These are phyloP conservation scores for Coelastrella sp. DNA, from an alignment of 139 green algal genomes.

Conservation along the genomic window DNA sequence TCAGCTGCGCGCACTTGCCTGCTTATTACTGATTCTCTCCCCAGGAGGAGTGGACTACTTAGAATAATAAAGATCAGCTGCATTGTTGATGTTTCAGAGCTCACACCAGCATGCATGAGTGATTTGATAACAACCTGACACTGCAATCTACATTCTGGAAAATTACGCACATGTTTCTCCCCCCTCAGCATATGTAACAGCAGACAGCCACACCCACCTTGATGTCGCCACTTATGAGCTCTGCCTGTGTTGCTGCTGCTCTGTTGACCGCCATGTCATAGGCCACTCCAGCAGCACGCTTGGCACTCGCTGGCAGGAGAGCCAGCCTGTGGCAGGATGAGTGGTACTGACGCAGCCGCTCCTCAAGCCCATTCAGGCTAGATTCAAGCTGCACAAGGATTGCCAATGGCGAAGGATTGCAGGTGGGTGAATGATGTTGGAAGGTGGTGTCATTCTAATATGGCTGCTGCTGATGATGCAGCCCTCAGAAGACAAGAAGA, in stretches of 20 bases:
- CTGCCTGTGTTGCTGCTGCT: conserved; percentile 48
- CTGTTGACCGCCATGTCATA: conserved; percentile 83
- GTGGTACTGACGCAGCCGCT: conserved; percentile 74
- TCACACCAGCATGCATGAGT: too few relatives aligned
- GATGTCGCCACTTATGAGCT: conserved; percentile 84
- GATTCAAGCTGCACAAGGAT: conserved; percentile 52
- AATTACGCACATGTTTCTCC: too few relatives aligned
- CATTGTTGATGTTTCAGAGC: too few relatives aligned
- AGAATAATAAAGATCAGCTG: too few relatives aligned
- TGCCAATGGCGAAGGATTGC: too few relatives aligned
- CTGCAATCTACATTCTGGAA: too few relatives aligned
- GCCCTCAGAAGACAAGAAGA: neutral
- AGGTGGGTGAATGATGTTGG: neutral
- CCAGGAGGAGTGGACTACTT: too few relatives aligned
- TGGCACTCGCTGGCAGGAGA: conserved; percentile 85
- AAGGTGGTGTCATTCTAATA: neutral
- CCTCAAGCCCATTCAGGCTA: conserved; percentile 61
- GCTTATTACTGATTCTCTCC: too few relatives aligned
- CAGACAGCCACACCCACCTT: conserved; percentile 62
- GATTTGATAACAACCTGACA: too few relatives aligned
- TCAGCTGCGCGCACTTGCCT: too few relatives aligned
- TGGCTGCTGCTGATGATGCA: too few relatives aligned
- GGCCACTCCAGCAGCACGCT: conserved; percentile 82
- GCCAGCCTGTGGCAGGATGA: conserved; percentile 76
- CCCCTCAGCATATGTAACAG: too few relatives aligned